Percentiles rank a stretch among this genome's conserved stretches.
phyloP scores from a whole-genome alignment of 768 basidiomycete species.

The Suillus hirtellus region DNA sequence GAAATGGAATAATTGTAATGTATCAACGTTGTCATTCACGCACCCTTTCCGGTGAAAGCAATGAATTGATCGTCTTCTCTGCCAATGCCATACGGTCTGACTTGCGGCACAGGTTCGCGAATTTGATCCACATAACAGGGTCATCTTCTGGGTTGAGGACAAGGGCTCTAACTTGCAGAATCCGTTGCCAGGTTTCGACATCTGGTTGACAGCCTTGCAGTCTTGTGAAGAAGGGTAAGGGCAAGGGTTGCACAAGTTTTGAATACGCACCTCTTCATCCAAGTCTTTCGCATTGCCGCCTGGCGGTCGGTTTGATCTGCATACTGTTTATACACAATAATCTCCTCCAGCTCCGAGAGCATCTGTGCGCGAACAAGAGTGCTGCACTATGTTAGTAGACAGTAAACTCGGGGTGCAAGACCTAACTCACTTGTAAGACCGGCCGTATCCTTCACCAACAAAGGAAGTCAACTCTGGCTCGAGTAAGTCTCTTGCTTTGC shows the following conservation, averaged over 20 bases:
- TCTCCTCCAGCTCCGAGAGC: conserved; percentile 97
- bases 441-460: conserved; percentile 95
- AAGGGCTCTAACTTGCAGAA: conserved; percentile 92
- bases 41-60: conserved; percentile 75
- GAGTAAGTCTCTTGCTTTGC: conserved; percentile 87
- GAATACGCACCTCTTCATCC: conserved; percentile 84
- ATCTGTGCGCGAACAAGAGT: conserved; percentile 97
- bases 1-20: not conserved
- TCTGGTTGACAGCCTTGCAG: conserved; percentile 96
- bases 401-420: conserved; percentile 7
- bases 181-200: conserved; percentile 98
- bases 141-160: conserved; percentile 93
- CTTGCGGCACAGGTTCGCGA: conserved; percentile 96
- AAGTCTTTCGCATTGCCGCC: conserved; percentile 85
- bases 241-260: not conserved
- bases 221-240: conserved; percentile 39
- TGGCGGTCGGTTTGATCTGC: conserved; percentile 95
- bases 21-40: conserved; percentile 17
- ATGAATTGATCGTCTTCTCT: conserved; percentile 93
- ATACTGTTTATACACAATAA: conserved; percentile 92
- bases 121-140: conserved; percentile 98
- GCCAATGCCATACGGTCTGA: conserved; percentile 92
- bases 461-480: conserved; percentile 90
- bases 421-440: conserved; percentile 86
- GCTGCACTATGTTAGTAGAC: conserved; percentile 41